Base-by-base conservation (phyloP, 495 filamentous ascomycete genomes). In the Neurospora africana region DNA sequence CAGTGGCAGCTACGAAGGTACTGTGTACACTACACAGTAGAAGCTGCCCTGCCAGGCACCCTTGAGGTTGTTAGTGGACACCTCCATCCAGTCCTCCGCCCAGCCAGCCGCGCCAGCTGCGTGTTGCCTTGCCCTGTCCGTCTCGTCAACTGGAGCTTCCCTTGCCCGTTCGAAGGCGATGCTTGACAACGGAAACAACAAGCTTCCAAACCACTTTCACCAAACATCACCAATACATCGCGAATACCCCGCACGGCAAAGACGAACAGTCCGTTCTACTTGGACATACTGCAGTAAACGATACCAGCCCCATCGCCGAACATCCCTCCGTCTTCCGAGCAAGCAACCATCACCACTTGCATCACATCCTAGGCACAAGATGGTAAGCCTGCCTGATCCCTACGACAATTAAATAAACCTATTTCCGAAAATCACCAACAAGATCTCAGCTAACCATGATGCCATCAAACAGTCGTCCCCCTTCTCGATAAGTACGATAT, bases 401-500 rank as follows among this genome's bases (percentile, higher is more conserved):
- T 61, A 10, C 27, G 21, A 13, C 75, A 38, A 0, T 47, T 68
- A 74, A 35, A 7, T 33, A 65, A 9, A 23, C 27, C 6, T 17
- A 19, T 9, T 44, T 13, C 39, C 11, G 21, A 4, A 6, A 4
- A 2, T n/a, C 17, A 67, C 37, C 19, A 37, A 47, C 36, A 68
- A 47, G 40, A 33, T 23, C 36, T 3, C 4, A 41, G 68, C 75
- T 77, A 80, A 78, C 77, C 3, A 15, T 39, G 10, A 23, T 17
- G 41, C 30, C 3, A 23, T 47, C 70, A 5, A 15, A 65, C 75
- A 93, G 91, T 85, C 87, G 82, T 92, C 89, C 71, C 93, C 93
- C 72, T 95, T 95, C 89, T 88, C 91, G 77, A 97, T 97, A 86
- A 97, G 92, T 95, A 89, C 79, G 89, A 73, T 71, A 61, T 15